phyloP scores from a whole-genome alignment of 2,329 filamentous ascomycete species.

The Neospermospora avenae region DNA sequence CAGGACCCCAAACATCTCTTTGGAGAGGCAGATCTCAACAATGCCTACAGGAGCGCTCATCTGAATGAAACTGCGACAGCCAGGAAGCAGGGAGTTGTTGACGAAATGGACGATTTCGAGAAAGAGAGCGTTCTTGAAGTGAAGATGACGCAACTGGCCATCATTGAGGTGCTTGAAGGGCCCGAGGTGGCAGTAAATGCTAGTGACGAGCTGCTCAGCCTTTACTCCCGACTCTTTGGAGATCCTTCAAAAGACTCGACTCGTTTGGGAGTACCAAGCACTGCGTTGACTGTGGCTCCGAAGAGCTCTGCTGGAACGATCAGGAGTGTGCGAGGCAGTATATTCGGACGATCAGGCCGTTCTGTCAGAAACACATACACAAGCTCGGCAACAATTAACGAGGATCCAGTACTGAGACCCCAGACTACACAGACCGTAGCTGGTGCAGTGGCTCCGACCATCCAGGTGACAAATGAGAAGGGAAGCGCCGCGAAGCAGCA shows the following conservation, averaged over 20 bases:
- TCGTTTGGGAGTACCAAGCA: slow-evolving; percentile 34
- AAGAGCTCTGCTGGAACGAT: slow-evolving; percentile 69
- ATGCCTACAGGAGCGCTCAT: slow-evolving; percentile 61
- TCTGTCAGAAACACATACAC: slow-evolving; percentile 43
- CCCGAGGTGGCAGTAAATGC: slow-evolving; percentile 83
- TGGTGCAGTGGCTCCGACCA: slow-evolving; percentile 53
- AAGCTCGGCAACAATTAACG: slow-evolving; percentile 34
- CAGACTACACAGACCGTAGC: slow-evolving; percentile 29
- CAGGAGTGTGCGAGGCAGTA: slow-evolving; percentile 68
- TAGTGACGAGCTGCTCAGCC: slow-evolving; percentile 75
- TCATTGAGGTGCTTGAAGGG: slow-evolving; percentile 81
- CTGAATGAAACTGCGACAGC: slow-evolving; percentile 47
- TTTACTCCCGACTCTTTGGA: slow-evolving; percentile 81
- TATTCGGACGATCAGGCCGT: slow-evolving; percentile 63
- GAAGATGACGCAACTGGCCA: slow-evolving; percentile 88
- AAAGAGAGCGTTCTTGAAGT: slow-evolving; percentile 88
- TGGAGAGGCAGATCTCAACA: slow-evolving; percentile 52
- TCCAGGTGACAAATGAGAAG: slow-evolving; percentile 71
- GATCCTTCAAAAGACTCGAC: slow-evolving; percentile 44
- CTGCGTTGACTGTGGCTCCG: slow-evolving; percentile 49
- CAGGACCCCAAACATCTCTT: slow-evolving; percentile 68
- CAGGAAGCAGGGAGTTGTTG: slow-evolving; percentile 54
- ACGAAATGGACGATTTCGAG: slow-evolving; percentile 79
- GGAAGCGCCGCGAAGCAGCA: slow-evolving; percentile 40
- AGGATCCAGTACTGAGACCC: slow-evolving; percentile 35